phyloP scores from a whole-genome alignment of 1,284 basidiomycete genomes.

The Uromyces viciae-fabae region DNA sequence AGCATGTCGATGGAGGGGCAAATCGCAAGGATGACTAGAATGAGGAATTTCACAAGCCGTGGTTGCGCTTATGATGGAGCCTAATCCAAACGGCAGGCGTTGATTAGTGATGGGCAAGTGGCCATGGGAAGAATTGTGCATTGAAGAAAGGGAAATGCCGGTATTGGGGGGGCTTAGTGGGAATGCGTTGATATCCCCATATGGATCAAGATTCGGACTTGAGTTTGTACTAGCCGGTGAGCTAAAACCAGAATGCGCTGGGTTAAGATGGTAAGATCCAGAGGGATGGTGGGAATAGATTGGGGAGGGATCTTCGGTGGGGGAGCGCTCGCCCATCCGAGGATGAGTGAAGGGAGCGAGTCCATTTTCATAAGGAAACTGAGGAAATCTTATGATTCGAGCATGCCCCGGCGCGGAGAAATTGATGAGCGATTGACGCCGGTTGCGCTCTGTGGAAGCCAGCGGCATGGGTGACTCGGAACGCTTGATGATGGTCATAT shows the following conservation, averaged over 20 bases:
- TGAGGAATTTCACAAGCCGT: slow-evolving; percentile 19
- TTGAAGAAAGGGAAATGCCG: slow-evolving; percentile 19
- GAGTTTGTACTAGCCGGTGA: slow-evolving; percentile 38
- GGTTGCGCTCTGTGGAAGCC: neutral
- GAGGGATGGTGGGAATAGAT: slow-evolving; percentile 10
- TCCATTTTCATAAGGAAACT: neutral
- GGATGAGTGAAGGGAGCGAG: neutral
- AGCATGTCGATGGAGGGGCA: neutral
- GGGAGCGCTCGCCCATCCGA: neutral
- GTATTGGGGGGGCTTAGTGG: slow-evolving; percentile 28
- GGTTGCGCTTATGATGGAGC: slow-evolving; percentile 10
- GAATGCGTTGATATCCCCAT: slow-evolving; percentile 36
- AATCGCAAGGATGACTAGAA: neutral
- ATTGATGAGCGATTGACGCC: slow-evolving; percentile 7
- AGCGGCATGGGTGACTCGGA: slow-evolving; percentile 6
- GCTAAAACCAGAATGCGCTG: slow-evolving; percentile 26
- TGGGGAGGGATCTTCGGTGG: neutral
- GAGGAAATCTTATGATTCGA: neutral
- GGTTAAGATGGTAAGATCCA: slow-evolving; percentile 5
- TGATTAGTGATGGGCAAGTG: neutral
- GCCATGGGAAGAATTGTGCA: slow-evolving; percentile 6
- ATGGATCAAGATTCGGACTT: slow-evolving; percentile 38
- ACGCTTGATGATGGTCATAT: slow-evolving; percentile 6
- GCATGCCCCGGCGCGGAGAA: slow-evolving; percentile 2
- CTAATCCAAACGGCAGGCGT: neutral